Conservation (phyloP, 2,329 filamentous ascomycete species). For the Westerdykella sp. region DNA sequence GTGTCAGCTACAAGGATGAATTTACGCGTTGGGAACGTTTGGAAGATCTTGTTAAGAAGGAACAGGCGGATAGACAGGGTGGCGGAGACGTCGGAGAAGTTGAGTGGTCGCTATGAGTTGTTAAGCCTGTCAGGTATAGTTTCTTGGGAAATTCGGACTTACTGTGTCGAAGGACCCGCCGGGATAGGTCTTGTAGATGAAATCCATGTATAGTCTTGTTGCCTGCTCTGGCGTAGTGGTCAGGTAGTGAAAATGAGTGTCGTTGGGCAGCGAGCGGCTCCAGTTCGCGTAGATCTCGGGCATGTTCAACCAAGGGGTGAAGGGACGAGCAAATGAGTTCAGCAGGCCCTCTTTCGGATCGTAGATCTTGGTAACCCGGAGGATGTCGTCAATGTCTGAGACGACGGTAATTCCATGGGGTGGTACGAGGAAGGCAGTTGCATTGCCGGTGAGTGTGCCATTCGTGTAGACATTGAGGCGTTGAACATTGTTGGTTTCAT, state of each 20-base stretch:
- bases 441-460: slow-evolving; percentile 61
- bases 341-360: slow-evolving; percentile 66
- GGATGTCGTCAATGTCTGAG: slow-evolving; percentile 74
- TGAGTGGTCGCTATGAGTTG: slow-evolving; percentile 49
- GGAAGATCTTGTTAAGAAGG: slow-evolving; percentile 65
- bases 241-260: slow-evolving; percentile 71
- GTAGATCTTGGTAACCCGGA: slow-evolving; percentile 77
- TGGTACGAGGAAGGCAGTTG: slow-evolving; percentile 71
- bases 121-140: neutral
- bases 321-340: slow-evolving; percentile 68
- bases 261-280: slow-evolving; percentile 57
- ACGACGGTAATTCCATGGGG: slow-evolving; percentile 63
- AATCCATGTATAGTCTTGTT: slow-evolving; percentile 71
- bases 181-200: slow-evolving; percentile 73
- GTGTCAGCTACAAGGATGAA: slow-evolving; percentile 74
- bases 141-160: neutral
- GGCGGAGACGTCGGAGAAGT: slow-evolving; percentile 69
- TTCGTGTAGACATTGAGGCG: slow-evolving; percentile 62
- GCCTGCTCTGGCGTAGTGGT: slow-evolving; percentile 75
- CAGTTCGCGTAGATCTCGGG: slow-evolving; percentile 71
- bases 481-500: slow-evolving; percentile 59
- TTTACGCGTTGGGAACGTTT: slow-evolving; percentile 67
- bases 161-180: slow-evolving; percentile 71
- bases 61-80: slow-evolving; percentile 65
- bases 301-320: slow-evolving; percentile 72